Conservation (phyloP, 352 stramenopile genomes). For the Phytophthora hibernalis region DNA sequence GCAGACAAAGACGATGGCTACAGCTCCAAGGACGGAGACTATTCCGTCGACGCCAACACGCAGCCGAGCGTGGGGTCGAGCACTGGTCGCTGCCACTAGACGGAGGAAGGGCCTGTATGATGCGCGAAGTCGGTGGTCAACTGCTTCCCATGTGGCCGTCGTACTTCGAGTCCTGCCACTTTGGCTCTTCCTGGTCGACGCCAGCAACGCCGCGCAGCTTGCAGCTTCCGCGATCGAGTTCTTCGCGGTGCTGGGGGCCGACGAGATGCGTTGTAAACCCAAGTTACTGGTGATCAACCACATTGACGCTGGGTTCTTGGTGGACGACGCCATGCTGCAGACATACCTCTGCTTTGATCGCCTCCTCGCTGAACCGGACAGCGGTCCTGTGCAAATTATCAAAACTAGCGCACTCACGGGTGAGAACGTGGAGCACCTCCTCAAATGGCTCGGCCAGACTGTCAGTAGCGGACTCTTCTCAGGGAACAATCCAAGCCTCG, state of each 20-base stretch:
- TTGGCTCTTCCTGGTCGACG: constrained; percentile 76
- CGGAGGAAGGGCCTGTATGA: constrained; percentile 34
- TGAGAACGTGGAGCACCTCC: constrained; percentile 62
- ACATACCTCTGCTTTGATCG: constrained; percentile 65
- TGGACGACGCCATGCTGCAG: constrained; percentile 59
- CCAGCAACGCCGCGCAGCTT: constrained; percentile 61
- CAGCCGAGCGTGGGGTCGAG: constrained; percentile 73
- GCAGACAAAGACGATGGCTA: constrained; percentile 14
- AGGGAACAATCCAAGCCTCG: constrained; percentile 24
- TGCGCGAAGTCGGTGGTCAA: constrained; percentile 73
- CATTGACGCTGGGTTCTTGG: constrained; percentile 54
- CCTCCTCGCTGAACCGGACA: constrained; percentile 43
- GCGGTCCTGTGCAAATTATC: constrained; percentile 52
- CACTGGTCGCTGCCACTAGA: constrained; percentile 61
- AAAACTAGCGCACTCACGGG: constrained; percentile 68
- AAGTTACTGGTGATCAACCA: constrained; percentile 80
- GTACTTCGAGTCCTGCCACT: constrained; percentile 71
- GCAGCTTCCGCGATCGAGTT: constrained; percentile 63
- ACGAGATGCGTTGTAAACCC: constrained; percentile 61
- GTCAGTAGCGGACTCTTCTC: constrained; percentile 26
- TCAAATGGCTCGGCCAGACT: constrained; percentile 62
- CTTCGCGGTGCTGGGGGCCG: constrained; percentile 62
- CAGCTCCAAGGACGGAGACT: constrained; percentile 22
- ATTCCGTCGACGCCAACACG: constrained; percentile 41
- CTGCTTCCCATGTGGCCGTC: constrained; percentile 77